Conservation (phyloP, 2,329 filamentous ascomycete species). For the Colletotrichum gloeosporioides region DNA sequence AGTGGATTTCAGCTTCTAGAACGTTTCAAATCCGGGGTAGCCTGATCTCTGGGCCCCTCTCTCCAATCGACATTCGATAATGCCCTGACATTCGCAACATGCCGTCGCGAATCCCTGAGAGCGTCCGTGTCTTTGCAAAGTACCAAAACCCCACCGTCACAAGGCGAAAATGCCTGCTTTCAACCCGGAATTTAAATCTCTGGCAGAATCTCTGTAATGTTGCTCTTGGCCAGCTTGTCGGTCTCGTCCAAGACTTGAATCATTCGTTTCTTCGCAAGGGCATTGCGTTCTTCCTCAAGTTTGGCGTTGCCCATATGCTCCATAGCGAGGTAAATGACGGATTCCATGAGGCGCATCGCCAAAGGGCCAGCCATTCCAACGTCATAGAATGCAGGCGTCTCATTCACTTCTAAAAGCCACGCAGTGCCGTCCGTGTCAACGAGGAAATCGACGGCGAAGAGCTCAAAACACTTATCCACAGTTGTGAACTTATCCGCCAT, state of each 20-base stretch:
- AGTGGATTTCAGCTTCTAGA: neutral
- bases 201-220: slow-evolving; percentile 30
- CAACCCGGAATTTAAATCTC: slow-evolving; percentile 14
- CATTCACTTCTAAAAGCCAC: slow-evolving; percentile 43
- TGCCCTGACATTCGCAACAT: neutral
- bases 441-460: slow-evolving; percentile 42
- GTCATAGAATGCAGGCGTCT: slow-evolving; percentile 43
- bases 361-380: slow-evolving; percentile 37
- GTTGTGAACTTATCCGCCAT: slow-evolving; percentile 44
- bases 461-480: slow-evolving; percentile 40
- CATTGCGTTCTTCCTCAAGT: slow-evolving; percentile 15
- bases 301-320: slow-evolving; percentile 35
- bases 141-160: neutral
- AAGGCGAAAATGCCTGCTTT: neutral
- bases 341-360: slow-evolving; percentile 39
- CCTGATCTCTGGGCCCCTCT: neutral
- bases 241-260: slow-evolving; percentile 33
- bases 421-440: slow-evolving; percentile 34
- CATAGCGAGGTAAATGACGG: slow-evolving; percentile 35
- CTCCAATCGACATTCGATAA: neutral
- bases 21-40: neutral
- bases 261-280: slow-evolving; percentile 23
- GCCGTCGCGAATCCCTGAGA: neutral
- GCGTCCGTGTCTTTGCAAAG: neutral
- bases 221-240: slow-evolving; percentile 30